Percentiles rank a stretch among this genome's conserved stretches.
phyloP scores from a whole-genome alignment of 169 alveolate species.

The Plasmodium chabaudi region DNA sequence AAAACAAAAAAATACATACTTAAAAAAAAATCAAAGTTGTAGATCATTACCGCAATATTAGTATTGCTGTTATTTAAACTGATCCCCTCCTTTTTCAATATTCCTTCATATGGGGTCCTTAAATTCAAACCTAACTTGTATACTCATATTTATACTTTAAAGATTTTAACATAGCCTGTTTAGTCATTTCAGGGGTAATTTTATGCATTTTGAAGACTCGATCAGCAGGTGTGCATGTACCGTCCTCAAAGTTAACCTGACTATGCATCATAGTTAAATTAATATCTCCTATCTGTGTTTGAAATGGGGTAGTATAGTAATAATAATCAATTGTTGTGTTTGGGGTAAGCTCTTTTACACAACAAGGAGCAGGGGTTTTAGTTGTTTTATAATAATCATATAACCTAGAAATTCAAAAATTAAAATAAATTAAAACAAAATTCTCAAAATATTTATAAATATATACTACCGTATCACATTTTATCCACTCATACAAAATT shows the following conservation, averaged over 20 bases:
- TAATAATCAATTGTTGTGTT: conserved; percentile 78
- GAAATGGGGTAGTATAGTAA: conserved; percentile 78
- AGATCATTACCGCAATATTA: not conserved
- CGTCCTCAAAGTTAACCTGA: conserved; percentile 82
- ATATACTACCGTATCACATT: not conserved
- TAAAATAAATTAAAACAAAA: not conserved
- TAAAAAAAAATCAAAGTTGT: no score
- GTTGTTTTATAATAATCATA: conserved; percentile 81
- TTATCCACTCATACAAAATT: not conserved
- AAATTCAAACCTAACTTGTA: conserved; percentile 1
- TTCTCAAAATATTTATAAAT: no score
- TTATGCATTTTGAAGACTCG: conserved; percentile 64
- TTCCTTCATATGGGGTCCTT: no score
- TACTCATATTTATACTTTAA: conserved; percentile 18
- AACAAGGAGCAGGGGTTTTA: conserved; percentile 30
- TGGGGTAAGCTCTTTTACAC: conserved; percentile 76
- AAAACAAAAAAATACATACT: no score
- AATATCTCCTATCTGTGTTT: conserved; percentile 79
- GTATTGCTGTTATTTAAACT: not conserved
- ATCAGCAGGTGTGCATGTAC: conserved; percentile 80
- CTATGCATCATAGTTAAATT: conserved; percentile 83
- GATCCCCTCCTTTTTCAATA: not conserved
- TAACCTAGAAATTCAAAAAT: conserved; percentile 56
- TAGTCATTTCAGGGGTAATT: conserved; percentile 56
- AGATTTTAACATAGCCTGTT: conserved; percentile 59